Evolutionary conservation across 2,329 filamentous ascomycete genomes (phyloP), one percentile per base, ranked within the genome.

Genomic region (Fusarium circinatum): DNA sequence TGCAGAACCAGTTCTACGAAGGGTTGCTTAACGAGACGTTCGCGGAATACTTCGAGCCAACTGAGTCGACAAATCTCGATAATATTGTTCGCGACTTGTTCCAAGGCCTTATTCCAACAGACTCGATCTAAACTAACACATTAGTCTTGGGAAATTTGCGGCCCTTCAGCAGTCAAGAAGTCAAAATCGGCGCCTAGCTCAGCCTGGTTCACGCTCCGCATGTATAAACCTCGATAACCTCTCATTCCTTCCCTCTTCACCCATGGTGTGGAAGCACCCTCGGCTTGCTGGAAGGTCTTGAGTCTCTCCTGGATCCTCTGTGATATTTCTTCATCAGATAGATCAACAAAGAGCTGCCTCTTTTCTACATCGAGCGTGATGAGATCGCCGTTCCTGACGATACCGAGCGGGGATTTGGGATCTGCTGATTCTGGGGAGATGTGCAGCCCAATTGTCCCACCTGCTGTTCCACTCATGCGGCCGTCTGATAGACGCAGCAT

Each of bases 381-480:
- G 30, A 91, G 79, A 81, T 98, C 95, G 0, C 94, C 95, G 68
- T 94, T 89, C 68, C 86, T 82, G 7, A 98, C 90, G 3, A 97
- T 83, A 0, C 93, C 95, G 71, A 98, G 89, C 1, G 94, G 93
- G 0, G 93, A 94, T 17, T 89, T 90, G 1, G 93, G 93, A 36
- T 88, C 82, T 0, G 93, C 94, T 2, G 94, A 94, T 82, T 98
- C 95, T 2, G 95, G 95, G 6, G 92, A 91, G 11, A 98, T 92
- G 76, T 98, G 95, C 11, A 96, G 90, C 1, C 96, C 94, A 73
- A 98, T 96, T 64, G 96, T 98, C 0, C 95, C 95, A 52, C 97
- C 95, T 5, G 90, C 93, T 0, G 95, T 96, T 9, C 95, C 95
- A 30, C 89, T 93, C 85, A 98, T 98, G 36, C 95, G 84, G 0